Base-by-base conservation (phyloP, 225 moss, liverwort and hornwort species). In the Sphagnum contortum region DNA sequence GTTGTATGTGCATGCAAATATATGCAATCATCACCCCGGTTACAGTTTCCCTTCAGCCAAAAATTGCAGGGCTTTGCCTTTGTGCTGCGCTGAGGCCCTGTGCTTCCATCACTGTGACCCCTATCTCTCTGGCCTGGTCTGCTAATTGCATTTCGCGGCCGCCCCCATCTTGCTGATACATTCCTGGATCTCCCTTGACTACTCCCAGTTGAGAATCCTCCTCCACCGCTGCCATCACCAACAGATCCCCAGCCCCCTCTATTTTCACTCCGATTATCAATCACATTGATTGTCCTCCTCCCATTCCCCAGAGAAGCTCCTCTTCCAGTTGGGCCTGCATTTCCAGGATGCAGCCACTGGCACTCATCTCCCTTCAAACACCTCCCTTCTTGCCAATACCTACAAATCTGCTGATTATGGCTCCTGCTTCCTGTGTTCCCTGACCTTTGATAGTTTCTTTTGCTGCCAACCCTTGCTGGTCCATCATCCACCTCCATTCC, bases 401-500 rank as follows among this genome's bases (percentile, higher is more conserved):
- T 85, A 74, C 96, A 98, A 59, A 98, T 93, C 69, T 96, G 94
- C 72, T 68, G 75, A 67, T 67, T 77, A 61, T 64, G 51, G 7
- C 64, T 68, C 5, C 62, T 65, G 6, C 70, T 63, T 53, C 76
- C 83, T 3, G 73, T 80, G 7, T 62, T 48, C 12, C 89, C 88
- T 3, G 90, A 73, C 12, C 92, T 83, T 72, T 84, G 63, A 70
- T 78, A 87, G 60, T 82, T 83, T 47, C 96, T 83, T 66, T 98
- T 98, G 80, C 89, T 92, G 58, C 96, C 96, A 59, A 84, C 83
- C 74, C 87, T 79, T 55, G 90, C 67, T 50, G 87, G 84, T 8
- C 96, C 92, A 64, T 92, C 90, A 75, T 92, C 92, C 67, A 89
- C 85, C 79, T 98, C 96, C 96, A 98, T 98, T 73, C 92, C 92